Conservation (phyloP, 805 yeast genomes). For the Hanseniaspora vineae region DNA sequence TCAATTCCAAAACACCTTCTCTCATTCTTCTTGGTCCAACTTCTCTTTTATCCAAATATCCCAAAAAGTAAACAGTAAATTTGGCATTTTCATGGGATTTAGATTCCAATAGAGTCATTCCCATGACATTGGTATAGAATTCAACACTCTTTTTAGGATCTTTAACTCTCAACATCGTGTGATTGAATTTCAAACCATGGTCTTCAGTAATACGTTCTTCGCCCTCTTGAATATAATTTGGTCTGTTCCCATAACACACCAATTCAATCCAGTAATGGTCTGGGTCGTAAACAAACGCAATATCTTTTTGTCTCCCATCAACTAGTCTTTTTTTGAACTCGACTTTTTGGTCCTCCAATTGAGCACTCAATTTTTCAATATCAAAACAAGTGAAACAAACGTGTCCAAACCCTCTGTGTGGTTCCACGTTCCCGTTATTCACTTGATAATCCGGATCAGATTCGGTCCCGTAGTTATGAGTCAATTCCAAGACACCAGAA, state of each 20-base stretch:
- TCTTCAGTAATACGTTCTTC: slow-evolving; percentile 8
- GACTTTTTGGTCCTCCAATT: slow-evolving; percentile 52
- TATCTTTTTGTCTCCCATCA: slow-evolving; percentile 87
- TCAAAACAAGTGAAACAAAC: slow-evolving; percentile 80
- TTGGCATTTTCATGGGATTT: slow-evolving; percentile 51
- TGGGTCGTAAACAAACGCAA: slow-evolving; percentile 92
- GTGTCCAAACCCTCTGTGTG: slow-evolving; percentile 88
- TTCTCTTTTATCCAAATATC: slow-evolving; percentile 35
- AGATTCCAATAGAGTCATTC: slow-evolving; percentile 59
- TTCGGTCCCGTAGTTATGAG: slow-evolving; percentile 70
- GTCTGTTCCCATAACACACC: slow-evolving; percentile 38
- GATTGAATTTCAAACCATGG: slow-evolving; percentile 44
- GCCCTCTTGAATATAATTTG: slow-evolving; percentile 5
- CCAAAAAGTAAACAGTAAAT: slow-evolving; percentile 79
- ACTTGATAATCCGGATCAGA: slow-evolving; percentile 39
- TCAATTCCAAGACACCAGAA: slow-evolving; percentile 67
- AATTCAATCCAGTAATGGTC: slow-evolving; percentile 96
- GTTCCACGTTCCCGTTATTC: slow-evolving; percentile 75
- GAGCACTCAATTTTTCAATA: slow-evolving; percentile 46
- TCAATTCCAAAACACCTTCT: slow-evolving; percentile 74
- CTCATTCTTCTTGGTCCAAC: slow-evolving; percentile 32
- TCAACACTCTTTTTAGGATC: slow-evolving; percentile 66
- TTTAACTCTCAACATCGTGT: slow-evolving; percentile 84
- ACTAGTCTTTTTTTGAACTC: slow-evolving; percentile 67
- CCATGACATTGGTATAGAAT: slow-evolving; percentile 69